Evolutionary conservation across 441 rosid genomes (phyloP).

Genomic region (Eutrema salsugineum): DNA sequence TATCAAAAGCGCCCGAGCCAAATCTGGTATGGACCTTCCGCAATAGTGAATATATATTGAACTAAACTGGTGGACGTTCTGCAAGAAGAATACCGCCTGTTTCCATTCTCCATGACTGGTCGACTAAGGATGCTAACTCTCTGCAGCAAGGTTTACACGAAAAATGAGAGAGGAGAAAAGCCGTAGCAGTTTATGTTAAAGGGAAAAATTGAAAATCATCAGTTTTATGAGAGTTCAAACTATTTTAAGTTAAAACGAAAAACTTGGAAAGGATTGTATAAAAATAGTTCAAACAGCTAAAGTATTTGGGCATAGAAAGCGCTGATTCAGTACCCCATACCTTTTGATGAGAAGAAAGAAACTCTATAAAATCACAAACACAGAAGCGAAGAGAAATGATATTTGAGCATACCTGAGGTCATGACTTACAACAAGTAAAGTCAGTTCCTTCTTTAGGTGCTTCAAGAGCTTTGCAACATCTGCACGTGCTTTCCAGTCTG

Average conservation of each 20-base stretch:
- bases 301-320: background rate
- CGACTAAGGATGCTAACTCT: conserved; percentile 72
- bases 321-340: background rate
- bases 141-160: conserved; percentile 33
- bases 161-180: background rate
- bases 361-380: conserved; percentile 8
- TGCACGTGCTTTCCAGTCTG: conserved; percentile 95
- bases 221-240: background rate
- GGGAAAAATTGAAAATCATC: background rate
- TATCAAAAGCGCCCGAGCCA: conserved; percentile 6
- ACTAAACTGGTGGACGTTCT: conserved; percentile 45
- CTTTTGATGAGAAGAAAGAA: background rate
- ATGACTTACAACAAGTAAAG: conserved; percentile 88
- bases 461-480: conserved; percentile 87
- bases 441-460: conserved; percentile 79
- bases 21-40: conserved; percentile 34
- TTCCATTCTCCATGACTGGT: conserved; percentile 90
- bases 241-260: background rate
- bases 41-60: background rate
- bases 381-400: background rate
- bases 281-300: background rate
- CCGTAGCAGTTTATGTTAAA: background rate
- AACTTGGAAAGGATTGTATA: background rate
- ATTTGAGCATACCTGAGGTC: conserved; percentile 66
- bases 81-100: conserved; percentile 73